phyloP scores from a whole-genome alignment of 345 rosid species.

The Melastoma malabathricum region DNA sequence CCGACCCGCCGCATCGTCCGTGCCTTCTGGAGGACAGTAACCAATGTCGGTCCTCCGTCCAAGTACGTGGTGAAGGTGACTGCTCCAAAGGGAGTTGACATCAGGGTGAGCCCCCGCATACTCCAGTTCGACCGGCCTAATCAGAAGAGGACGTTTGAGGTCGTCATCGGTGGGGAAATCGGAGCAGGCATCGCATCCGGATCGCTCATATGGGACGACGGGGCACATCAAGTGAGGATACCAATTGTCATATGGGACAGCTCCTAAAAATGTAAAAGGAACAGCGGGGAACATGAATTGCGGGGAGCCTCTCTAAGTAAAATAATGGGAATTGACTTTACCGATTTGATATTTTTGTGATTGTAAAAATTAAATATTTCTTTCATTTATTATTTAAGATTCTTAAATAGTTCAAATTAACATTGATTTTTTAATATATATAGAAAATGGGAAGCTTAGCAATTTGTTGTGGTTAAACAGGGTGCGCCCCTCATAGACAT shows the following conservation, averaged over 20 bases:
- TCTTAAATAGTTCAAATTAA: too few relatives aligned
- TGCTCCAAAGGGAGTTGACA: conserved; percentile 10
- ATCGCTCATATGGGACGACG: conserved; percentile 26
- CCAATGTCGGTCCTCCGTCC: conserved; percentile 21
- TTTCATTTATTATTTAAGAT: too few relatives aligned
- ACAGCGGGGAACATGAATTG: too few relatives aligned
- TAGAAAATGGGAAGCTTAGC: too few relatives aligned
- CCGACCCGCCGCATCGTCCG: background rate
- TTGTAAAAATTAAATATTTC: too few relatives aligned
- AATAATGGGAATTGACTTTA: too few relatives aligned
- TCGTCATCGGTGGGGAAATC: conserved; percentile 10
- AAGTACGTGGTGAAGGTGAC: conserved; percentile 9
- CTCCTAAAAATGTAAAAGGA: too few relatives aligned
- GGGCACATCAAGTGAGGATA: conserved; percentile 17
- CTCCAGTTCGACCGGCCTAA: conserved; percentile 10
- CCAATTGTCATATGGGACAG: conserved; percentile 9
- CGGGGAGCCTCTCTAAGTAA: too few relatives aligned
- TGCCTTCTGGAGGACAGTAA: conserved; percentile 14
- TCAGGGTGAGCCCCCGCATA: conserved; percentile 9
- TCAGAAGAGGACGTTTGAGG: conserved; percentile 8
- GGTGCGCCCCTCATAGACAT: too few relatives aligned
- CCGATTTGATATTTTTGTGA: too few relatives aligned
- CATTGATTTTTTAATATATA: too few relatives aligned
- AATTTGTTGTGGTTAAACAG: too few relatives aligned
- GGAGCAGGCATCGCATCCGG: conserved; percentile 8